Percentiles rank a stretch among this genome's conserved stretches.
phyloP scores from a whole-genome alignment of 2,329 filamentous ascomycete genomes.

The Venturiaceae sp. region DNA sequence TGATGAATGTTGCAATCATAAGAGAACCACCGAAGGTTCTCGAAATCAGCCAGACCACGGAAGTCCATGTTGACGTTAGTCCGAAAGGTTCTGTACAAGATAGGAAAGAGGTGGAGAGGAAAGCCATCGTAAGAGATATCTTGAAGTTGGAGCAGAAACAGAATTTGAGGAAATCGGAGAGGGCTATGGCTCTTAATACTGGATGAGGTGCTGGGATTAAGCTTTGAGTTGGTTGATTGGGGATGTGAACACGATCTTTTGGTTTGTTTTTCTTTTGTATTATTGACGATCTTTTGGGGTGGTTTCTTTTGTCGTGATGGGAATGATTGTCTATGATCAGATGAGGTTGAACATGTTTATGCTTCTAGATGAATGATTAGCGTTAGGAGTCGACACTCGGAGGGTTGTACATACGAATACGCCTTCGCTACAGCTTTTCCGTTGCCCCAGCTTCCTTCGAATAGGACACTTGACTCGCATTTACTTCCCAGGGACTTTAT shows the following conservation, averaged over 20 bases:
- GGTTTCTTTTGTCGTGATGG: not conserved
- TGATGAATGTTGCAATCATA: not conserved
- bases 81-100: not conserved
- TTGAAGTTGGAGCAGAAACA: not conserved
- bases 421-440: not conserved
- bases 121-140: not conserved
- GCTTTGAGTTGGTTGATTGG: not conserved
- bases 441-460: not conserved
- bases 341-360: conserved; percentile 2
- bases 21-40: not conserved
- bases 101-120: not conserved
- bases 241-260: not conserved
- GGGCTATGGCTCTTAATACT: not conserved
- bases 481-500: not conserved
- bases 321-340: not conserved
- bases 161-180: not conserved
- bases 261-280: not conserved
- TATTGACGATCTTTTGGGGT: not conserved
- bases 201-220: not conserved
- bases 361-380: not conserved
- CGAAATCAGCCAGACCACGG: not conserved
- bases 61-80: not conserved
- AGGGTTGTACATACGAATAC: not conserved
- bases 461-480: conserved; percentile 3
- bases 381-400: not conserved